Percentiles rank a stretch among this genome's conserved stretches.
phyloP scores from a whole-genome alignment of 2,329 filamentous ascomycete species.

The Apiospora arundinis region DNA sequence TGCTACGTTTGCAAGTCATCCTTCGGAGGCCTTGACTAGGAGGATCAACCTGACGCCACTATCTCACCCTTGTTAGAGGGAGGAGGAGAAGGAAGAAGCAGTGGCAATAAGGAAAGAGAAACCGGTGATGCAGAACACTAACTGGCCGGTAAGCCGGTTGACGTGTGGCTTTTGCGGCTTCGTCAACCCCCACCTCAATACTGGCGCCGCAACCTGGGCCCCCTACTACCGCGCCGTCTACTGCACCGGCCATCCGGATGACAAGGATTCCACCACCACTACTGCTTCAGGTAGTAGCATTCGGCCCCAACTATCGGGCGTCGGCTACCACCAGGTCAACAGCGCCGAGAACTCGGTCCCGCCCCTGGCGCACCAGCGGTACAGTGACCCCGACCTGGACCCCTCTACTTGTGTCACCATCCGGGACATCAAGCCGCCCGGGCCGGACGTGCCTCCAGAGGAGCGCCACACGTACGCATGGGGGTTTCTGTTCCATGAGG shows the following conservation, averaged over 20 bases:
- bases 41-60: neutral
- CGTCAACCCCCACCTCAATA: slow-evolving; percentile 24
- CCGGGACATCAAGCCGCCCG: slow-evolving; percentile 30
- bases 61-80: neutral
- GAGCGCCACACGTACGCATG: slow-evolving; percentile 31
- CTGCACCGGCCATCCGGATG: slow-evolving; percentile 27
- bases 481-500: slow-evolving; percentile 37
- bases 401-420: slow-evolving; percentile 29
- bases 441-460: slow-evolving; percentile 19
- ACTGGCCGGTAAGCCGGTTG: slow-evolving; percentile 23
- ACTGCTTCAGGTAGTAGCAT: neutral
- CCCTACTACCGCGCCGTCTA: slow-evolving; percentile 35
- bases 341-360: slow-evolving; percentile 28
- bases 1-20: neutral
- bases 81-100: neutral
- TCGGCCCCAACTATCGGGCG: slow-evolving; percentile 32
- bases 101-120: neutral
- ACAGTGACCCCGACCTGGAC: slow-evolving; percentile 29
- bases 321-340: slow-evolving; percentile 29
- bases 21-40: neutral
- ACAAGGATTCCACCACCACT: neutral
- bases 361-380: slow-evolving; percentile 30
- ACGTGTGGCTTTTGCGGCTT: slow-evolving; percentile 35
- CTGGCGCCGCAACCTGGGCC: slow-evolving; percentile 29
- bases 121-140: neutral